These are phyloP conservation scores for Xylariaceae sp. DNA, from an alignment of 2,329 filamentous ascomycete genomes.

Conservation along the genomic window DNA sequence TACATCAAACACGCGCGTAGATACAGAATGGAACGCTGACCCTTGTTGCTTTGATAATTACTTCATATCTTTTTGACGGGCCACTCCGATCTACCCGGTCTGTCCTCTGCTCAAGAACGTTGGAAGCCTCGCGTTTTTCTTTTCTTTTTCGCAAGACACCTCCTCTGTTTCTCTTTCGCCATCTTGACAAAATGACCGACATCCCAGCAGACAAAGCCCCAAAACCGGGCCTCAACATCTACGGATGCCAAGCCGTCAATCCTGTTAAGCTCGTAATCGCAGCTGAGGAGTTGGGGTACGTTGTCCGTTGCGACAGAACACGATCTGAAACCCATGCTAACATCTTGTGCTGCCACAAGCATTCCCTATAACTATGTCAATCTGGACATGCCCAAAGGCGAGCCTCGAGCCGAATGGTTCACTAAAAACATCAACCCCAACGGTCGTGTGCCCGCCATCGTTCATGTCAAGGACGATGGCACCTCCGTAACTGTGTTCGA, in stretches of 20 bases:
- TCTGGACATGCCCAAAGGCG: conserved; percentile 16
- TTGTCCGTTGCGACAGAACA: not conserved
- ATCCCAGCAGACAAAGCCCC: conserved; percentile 22
- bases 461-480: conserved; percentile 25
- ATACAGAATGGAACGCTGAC: too few species aligned
- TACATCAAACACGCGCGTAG: too few species aligned
- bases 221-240: conserved; percentile 25
- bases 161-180: too few species aligned
- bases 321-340: not conserved
- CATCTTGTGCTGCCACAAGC: conserved; percentile 2
- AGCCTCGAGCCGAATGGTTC: conserved; percentile 21
- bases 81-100: too few species aligned
- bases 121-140: too few species aligned
- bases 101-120: too few species aligned
- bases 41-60: too few species aligned
- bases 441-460: conserved; percentile 22
- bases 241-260: conserved; percentile 20
- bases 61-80: too few species aligned
- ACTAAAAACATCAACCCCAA: conserved; percentile 24
- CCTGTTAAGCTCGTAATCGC: conserved; percentile 22
- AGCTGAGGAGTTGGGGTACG: conserved; percentile 24
- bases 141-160: too few species aligned
- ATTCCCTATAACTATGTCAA: conserved; percentile 22
- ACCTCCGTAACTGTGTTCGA: conserved; percentile 24
- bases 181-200: too few species aligned